Base-by-base conservation (phyloP, 495 filamentous ascomycete species). In the Astrocystis sublimbata region DNA sequence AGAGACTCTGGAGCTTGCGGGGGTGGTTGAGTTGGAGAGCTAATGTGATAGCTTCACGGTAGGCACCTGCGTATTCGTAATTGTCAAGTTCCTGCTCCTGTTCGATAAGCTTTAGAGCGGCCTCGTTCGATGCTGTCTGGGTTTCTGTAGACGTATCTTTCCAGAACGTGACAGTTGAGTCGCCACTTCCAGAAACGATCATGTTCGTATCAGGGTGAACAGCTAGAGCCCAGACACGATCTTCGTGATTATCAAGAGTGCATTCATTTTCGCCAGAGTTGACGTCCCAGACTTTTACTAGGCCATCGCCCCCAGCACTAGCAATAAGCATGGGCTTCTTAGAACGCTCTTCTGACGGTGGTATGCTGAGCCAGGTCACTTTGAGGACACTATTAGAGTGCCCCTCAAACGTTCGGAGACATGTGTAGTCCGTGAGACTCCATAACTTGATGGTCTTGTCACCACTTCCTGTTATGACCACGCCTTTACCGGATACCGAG, bases 381-480 rank as follows among this genome's bases (percentile, higher is more conserved):
- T 97, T 97, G 45, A 98, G 84, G 7, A 98, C 91, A 72, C 89
- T 96, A 72, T 97, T 92, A 6, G 92, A 92, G 74, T 99, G 94
- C 1, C 96, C 94, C 75, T 99, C 94, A 62, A 99, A 91, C 0
- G 94, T 98, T 47, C 91, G 81, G 13, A 99, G 76, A 73, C 94
- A 99, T 69, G 86, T 92, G 72, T 96, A 99, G 73, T 98, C 93
- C 3, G 87, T 82, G 51, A 98, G 78, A 75, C 85, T 96, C 96
- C 96, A 99, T 15, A 99, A 83, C 73, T 96, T 96, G 65, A 99
- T 85, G 0, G 92, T 97, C 73, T 96, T 97, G 75, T 99, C 94
- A 58, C 92, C 94, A 58, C 89, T 92, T 15, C 91, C 96, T 0
- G 94, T 98, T 6, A 92, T 81, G 15, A 96, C 81, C 58, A 96